Base-by-base conservation (phyloP, 225 moss, liverwort and hornwort species). In the Physcomitrellopsis africana region DNA sequence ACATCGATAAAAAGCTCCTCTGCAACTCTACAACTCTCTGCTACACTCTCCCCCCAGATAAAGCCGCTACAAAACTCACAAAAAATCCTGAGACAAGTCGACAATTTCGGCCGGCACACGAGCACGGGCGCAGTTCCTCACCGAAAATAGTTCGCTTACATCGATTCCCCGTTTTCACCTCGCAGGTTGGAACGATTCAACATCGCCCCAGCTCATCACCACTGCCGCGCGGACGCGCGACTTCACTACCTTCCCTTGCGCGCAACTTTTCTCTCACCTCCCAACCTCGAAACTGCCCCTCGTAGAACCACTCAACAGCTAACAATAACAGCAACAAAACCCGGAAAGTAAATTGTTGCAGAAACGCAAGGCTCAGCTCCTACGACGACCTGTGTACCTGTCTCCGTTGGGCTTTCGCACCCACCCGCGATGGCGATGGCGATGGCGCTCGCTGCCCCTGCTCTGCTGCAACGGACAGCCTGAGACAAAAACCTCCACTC, bases 91-190 rank as follows among this genome's bases (percentile, higher is more conserved):
- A 48, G 32, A 72, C 72, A 60, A 12, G 18, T 32, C 29, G 49
- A 48, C 49, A 72, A 60, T 72, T 49, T 49, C 24, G 72, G 72
- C 72, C 72, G 72, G 72, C 72, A 60, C 72, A 27, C 29, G 60
- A 70, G 57, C 42, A 58, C 44, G 57, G 52, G 57, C 72, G 61
- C 60, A 49, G 49, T 61, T 72, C 32, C 32, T 29, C 72, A 72
- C 61, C 19, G 45, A 23, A 46, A 46, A 70, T 3, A 59, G 26
- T 10, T 46, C 23, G 26, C 60, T 23, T 43, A 14, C 13, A 51
- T 15, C 63, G 22, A 73, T 37, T 63, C 62, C 41, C 51, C 63
- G 22, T 42, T 22, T 73, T 42, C 63, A 27, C 73, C 42, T 37
- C 52, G 52, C 63, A 42, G 16, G 60, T 61, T 72, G 29, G 72